Percentiles rank a stretch among this genome's conserved stretches.
These are phyloP conservation scores for Elsinoe australis DNA, from an alignment of 2,329 filamentous ascomycete genomes.

Conservation along the genomic window DNA sequence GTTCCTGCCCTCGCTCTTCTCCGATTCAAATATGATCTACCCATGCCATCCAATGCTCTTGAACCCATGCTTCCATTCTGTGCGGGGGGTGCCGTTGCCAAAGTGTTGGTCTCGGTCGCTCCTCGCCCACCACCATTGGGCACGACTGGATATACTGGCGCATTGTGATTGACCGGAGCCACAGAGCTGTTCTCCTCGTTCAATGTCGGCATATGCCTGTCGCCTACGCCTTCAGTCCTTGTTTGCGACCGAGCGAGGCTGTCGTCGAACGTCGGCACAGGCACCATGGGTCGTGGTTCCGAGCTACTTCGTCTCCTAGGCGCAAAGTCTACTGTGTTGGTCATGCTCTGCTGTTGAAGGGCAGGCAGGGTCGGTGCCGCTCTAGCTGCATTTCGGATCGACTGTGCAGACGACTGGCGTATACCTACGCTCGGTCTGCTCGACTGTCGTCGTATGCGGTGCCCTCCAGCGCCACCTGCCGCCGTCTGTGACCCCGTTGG, in stretches of 20 bases:
- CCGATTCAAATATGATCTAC: slow-evolving; percentile 7
- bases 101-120: not conserved
- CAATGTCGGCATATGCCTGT: slow-evolving; percentile 2
- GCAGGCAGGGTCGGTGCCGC: not conserved
- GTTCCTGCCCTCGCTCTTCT: slow-evolving; percentile 2
- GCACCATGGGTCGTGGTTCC: slow-evolving; percentile 6
- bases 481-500: not conserved
- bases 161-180: not conserved
- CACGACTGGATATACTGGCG: not conserved
- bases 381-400: not conserved
- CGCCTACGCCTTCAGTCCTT: not conserved
- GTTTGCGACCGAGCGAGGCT: not conserved
- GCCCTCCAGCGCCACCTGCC: not conserved
- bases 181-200: not conserved
- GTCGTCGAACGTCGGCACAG: not conserved
- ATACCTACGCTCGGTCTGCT: slow-evolving; percentile 15
- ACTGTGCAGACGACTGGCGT: slow-evolving; percentile 7
- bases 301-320: slow-evolving; percentile 9
- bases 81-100: not conserved
- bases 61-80: not conserved
- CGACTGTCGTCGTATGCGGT: not conserved
- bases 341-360: not conserved
- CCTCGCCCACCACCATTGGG: not conserved
- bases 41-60: slow-evolving; percentile 13
- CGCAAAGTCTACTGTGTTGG: slow-evolving; percentile 6